Percentiles rank a stretch among this genome's conserved stretches.
These are phyloP conservation scores for Xylariaceae sp. DNA, from an alignment of 2,329 filamentous ascomycete species.

Conservation along the genomic window DNA sequence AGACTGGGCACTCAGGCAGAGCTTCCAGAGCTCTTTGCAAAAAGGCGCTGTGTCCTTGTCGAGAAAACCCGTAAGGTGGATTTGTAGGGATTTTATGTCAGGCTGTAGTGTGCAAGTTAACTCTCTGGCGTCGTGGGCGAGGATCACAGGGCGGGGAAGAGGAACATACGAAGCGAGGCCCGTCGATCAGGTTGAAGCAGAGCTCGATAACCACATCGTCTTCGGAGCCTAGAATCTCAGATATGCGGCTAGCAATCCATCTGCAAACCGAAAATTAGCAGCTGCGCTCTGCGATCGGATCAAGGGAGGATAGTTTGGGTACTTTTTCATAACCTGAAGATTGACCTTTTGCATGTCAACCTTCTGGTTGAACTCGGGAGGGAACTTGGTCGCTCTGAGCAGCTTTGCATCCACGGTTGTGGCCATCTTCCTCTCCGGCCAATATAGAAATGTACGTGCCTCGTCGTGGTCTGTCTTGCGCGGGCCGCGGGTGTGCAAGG, in stretches of 20 bases:
- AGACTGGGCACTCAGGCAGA: conserved; percentile 83
- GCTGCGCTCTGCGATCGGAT: neutral
- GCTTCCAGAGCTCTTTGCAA: conserved; percentile 88
- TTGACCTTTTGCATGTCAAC: conserved; percentile 98
- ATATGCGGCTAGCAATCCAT: conserved; percentile 89
- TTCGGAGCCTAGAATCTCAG: conserved; percentile 81
- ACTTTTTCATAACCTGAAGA: conserved; percentile 97
- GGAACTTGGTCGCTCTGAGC: conserved; percentile 87
- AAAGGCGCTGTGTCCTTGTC: conserved; percentile 86
- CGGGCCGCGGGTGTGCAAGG: neutral
- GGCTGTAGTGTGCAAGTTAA: conserved; percentile 52
- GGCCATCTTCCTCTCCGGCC: conserved; percentile 51
- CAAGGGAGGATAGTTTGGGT: conserved; percentile 32
- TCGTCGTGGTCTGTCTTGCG: neutral
- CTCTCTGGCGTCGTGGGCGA: neutral
- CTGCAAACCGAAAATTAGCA: conserved; percentile 41
- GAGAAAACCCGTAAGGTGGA: conserved; percentile 89
- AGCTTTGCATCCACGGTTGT: conserved; percentile 84
- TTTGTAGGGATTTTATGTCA: conserved; percentile 92
- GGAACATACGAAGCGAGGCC: conserved; percentile 19
- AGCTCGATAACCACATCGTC: conserved; percentile 96
- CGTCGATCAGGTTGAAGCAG: conserved; percentile 38
- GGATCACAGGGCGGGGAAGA: neutral
- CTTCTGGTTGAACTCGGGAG: conserved; percentile 86
- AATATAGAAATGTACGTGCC: neutral